Evolutionary conservation across 345 rosid species (phyloP).

Genomic region (Garcia nutans): DNA sequence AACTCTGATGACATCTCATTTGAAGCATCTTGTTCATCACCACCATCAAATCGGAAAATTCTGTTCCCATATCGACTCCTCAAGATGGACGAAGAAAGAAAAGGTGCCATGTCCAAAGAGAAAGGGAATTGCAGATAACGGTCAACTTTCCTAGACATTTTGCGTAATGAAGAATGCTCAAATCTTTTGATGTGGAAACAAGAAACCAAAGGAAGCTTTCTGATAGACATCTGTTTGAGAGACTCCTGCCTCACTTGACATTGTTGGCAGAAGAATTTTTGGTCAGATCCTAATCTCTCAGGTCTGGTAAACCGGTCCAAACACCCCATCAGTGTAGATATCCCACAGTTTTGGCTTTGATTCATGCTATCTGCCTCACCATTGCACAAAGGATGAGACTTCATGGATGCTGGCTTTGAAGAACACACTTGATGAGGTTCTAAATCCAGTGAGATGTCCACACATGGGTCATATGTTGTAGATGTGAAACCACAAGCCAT

Average conservation of each 20-base stretch:
- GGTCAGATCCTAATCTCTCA: constrained; percentile 85
- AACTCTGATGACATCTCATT: constrained; percentile 55
- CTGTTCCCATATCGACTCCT: constrained; percentile 76
- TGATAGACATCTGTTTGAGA: constrained; percentile 81
- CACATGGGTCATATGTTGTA: constrained; percentile 83
- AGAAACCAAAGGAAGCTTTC: constrained; percentile 77
- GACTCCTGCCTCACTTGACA: constrained; percentile 80
- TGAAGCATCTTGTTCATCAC: constrained; percentile 53
- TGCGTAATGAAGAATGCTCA: constrained; percentile 65
- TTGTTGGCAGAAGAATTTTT: constrained; percentile 77
- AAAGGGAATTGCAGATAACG: constrained; percentile 85
- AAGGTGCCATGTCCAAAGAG: constrained; percentile 72
- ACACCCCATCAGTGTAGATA: constrained; percentile 74
- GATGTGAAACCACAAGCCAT: constrained; percentile 85
- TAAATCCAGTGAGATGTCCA: constrained; percentile 86
- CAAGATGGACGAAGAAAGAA: constrained; percentile 70
- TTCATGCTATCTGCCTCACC: constrained; percentile 43
- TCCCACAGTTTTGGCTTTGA: constrained; percentile 37
- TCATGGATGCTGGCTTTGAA: constrained; percentile 30
- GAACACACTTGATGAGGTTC: constrained; percentile 46
- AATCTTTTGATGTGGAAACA: constrained; percentile 90
- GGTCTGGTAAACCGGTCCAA: constrained; percentile 75
- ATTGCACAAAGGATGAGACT: constrained; percentile 42
- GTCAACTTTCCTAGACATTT: constrained; percentile 69
- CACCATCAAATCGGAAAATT: constrained; percentile 53